A percentile compares a stretch with the other conserved stretches of the same genome.
phyloP scores from a whole-genome alignment of 2,329 filamentous ascomycete genomes.

The Chalara sp. region DNA sequence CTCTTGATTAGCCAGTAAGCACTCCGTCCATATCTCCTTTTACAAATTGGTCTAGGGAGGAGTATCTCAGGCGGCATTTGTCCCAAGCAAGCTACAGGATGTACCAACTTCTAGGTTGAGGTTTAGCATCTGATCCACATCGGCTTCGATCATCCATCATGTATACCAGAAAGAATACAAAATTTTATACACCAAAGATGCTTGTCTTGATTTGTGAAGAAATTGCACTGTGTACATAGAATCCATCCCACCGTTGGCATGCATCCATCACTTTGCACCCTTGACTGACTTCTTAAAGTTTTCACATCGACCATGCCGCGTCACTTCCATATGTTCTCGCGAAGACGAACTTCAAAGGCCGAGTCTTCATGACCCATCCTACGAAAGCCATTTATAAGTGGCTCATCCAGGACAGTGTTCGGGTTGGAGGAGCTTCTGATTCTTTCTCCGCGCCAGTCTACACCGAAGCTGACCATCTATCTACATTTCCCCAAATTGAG shows the following conservation, averaged over 20 bases:
- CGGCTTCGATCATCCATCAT: constrained; percentile 12
- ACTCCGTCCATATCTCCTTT: constrained; percentile 12
- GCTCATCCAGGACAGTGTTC: constrained; percentile 94
- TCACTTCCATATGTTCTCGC: constrained; percentile 96
- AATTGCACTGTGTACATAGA: constrained; percentile 24
- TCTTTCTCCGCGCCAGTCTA: constrained; percentile 68
- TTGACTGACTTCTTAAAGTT: constrained; percentile 51
- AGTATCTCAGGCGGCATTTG: too few relatives aligned
- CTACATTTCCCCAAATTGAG: constrained; percentile 89
- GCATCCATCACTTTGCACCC: background rate
- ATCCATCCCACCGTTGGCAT: constrained; percentile 1
- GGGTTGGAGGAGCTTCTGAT: constrained; percentile 65
- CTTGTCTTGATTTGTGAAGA: constrained; percentile 28
- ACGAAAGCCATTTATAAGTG: constrained; percentile 99
- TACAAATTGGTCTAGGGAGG: background rate
- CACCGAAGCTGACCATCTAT: constrained; percentile 90
- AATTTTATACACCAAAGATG: constrained; percentile 25
- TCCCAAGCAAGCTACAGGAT: too few relatives aligned
- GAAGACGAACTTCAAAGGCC: constrained; percentile 94
- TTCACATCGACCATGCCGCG: constrained; percentile 96
- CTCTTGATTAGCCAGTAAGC: constrained; percentile 99
- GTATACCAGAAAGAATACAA: constrained; percentile 39
- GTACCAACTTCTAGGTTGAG: too few relatives aligned
- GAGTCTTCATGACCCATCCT: constrained; percentile 98
- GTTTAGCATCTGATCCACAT: too few relatives aligned